Percentiles rank a stretch among this genome's conserved stretches.
Conservation (phyloP, 805 yeast genomes). For the Priceomyces melissophilus region DNA sequence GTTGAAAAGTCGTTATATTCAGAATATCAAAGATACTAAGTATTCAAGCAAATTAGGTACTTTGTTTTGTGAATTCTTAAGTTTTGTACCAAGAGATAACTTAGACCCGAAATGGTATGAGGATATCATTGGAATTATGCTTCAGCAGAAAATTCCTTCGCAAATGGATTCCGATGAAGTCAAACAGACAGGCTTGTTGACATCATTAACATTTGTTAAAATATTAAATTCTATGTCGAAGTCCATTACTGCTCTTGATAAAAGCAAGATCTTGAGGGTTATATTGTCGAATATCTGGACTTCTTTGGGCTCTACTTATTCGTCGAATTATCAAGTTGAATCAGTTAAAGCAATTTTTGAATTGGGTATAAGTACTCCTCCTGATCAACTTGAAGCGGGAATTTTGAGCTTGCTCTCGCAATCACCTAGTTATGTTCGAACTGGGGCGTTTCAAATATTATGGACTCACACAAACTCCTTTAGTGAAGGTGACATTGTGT, state of each 20-base stretch:
- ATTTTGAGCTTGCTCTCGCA: constrained; percentile 53
- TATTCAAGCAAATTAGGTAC: constrained; percentile 18
- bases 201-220: constrained; percentile 43
- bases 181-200: constrained; percentile 14
- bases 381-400: constrained; percentile 68
- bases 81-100: constrained; percentile 15
- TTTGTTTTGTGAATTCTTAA: constrained; percentile 18
- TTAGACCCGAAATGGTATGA: constrained; percentile 5
- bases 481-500: constrained; percentile 47
- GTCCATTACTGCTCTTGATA: constrained; percentile 27
- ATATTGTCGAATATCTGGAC: constrained; percentile 52
- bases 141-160: constrained; percentile 10
- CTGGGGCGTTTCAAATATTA: constrained; percentile 57
- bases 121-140: constrained; percentile 12
- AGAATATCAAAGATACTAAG: constrained; percentile 10
- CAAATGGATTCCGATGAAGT: constrained; percentile 5
- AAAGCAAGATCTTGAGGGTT: constrained; percentile 37
- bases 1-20: constrained; percentile 16
- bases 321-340: constrained; percentile 61
- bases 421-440: constrained; percentile 29
- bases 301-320: constrained; percentile 46
- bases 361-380: constrained; percentile 51
- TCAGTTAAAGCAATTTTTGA: constrained; percentile 62
- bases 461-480: constrained; percentile 69
- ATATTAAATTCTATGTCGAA: constrained; percentile 35